Conservation (phyloP, 352 stramenopile species). For the Phytophthora parvispora region DNA sequence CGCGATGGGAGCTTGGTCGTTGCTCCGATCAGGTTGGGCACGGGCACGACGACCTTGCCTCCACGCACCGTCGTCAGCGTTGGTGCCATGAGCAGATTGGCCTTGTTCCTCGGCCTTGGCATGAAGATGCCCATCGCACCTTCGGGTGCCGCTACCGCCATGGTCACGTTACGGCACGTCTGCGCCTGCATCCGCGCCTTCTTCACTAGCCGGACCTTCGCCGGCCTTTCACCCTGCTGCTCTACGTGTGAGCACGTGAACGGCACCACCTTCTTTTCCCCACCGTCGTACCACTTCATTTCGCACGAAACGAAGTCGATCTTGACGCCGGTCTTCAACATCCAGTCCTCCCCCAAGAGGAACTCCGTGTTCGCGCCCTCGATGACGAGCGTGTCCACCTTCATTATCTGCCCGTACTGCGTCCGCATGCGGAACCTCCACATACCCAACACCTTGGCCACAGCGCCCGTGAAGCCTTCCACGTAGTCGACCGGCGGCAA, state of each 20-base stretch:
- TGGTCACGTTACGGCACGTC: background rate
- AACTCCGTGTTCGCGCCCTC: too few species aligned
- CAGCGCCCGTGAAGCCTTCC: conserved; percentile 1
- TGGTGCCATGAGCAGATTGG: conserved; percentile 1
- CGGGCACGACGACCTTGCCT: background rate
- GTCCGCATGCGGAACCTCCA: background rate
- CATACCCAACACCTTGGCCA: background rate
- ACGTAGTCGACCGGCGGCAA: conserved; percentile 9
- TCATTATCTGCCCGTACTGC: background rate
- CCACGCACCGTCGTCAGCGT: conserved; percentile 1
- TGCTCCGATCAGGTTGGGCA: background rate
- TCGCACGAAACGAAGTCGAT: too few species aligned
- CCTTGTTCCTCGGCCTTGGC: background rate
- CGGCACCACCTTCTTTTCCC: too few species aligned
- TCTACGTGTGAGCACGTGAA: too few species aligned
- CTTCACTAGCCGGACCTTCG: too few species aligned
- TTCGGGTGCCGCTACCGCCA: background rate
- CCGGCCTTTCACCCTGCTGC: too few species aligned
- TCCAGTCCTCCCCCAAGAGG: background rate
- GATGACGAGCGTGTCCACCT: too few species aligned
- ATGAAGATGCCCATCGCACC: conserved; percentile 2
- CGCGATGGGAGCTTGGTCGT: background rate
- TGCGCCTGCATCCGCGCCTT: background rate
- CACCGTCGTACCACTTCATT: too few species aligned
- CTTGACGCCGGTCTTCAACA: background rate